Evolutionary conservation across 116 monocot genomes (phyloP).

Genomic region (Trichopus zeylanicus): DNA sequence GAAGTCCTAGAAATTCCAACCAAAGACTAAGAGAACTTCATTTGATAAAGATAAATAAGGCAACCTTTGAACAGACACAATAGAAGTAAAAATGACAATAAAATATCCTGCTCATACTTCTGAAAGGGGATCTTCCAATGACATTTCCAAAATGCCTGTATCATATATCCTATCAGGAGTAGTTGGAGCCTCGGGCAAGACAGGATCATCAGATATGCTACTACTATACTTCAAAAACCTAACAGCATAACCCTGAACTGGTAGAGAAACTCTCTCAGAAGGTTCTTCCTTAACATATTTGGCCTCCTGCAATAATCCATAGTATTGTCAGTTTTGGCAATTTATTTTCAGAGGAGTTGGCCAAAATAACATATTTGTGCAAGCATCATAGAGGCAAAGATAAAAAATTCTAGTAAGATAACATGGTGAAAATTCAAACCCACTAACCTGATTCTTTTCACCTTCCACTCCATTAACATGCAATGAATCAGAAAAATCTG

Average conservation of each 20-base stretch:
- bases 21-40: neutral
- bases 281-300: conserved; percentile 15
- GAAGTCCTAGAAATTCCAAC: conserved; percentile 1
- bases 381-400: too few species aligned
- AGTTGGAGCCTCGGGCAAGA: conserved; percentile 60
- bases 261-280: conserved; percentile 6
- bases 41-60: neutral
- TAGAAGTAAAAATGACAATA: conserved; percentile 4
- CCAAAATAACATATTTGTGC: too few species aligned
- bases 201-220: conserved; percentile 10
- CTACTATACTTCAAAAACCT: conserved; percentile 45
- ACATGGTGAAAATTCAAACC: too few species aligned
- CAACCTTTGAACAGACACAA: neutral
- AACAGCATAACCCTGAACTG: conserved; percentile 66
- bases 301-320: conserved; percentile 22
- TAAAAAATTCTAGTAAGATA: too few species aligned
- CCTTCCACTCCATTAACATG: conserved; percentile 11
- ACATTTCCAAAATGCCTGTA: conserved; percentile 43
- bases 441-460: conserved; percentile 26
- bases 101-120: conserved; percentile 44
- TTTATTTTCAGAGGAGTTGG: too few species aligned
- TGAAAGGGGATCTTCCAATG: conserved; percentile 53
- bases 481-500: conserved; percentile 5
- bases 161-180: conserved; percentile 68
- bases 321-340: neutral